Evolutionary conservation across 164 flowering plant genomes (phyloP), one percentile per base, ranked within the genome.

Genomic region (Macadamia integrifolia): DNA sequence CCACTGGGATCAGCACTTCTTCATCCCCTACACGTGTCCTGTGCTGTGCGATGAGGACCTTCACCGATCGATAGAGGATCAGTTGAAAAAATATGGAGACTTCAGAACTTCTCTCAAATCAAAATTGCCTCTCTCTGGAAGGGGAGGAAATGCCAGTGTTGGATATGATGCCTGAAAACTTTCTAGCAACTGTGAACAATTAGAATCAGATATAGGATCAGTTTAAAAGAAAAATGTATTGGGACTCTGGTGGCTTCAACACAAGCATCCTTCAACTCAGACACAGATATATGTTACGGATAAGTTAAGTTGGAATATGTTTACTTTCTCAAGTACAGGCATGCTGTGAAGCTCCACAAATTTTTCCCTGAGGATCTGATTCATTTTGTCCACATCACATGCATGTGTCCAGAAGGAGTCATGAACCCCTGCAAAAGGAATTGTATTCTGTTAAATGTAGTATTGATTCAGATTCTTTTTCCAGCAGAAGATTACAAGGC

Each of bases 391-490:
- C 23, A 93, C 90, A 74, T 93, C 97, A 66, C 96, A 81, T 30
- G 98, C 98, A 83, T 93, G 98, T 15, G 97, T 93, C 98, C 98
- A 91, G 70, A 83, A 93, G 8, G 98, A 93, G 70, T 91, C 98
- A 68, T 93, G 97, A 64, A 93, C 98, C 62, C 93, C 95, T 91
- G 81, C 72, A 80, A 62, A 73, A 32, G 63, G 14, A 60, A 5
- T 32, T 35, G 40, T 46, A 9, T 43, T n/a, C 64, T 40, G 57
- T 14, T 53, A 14, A 46, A 35, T 35, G 40, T 10, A 0, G 6
- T 53, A 53, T 53, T 14, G 18, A 17, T 53, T 53, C 57, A 53
- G 15, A 53, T 53, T 46, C 13, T 46, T 46, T 46, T 46, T 46
- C 9, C 50, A 46, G 14, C 13, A 17, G 57, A 53, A 14, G 15